Evolutionary conservation across 768 basidiomycete genomes (phyloP).

Genomic region (Leccinum disarticulatum): DNA sequence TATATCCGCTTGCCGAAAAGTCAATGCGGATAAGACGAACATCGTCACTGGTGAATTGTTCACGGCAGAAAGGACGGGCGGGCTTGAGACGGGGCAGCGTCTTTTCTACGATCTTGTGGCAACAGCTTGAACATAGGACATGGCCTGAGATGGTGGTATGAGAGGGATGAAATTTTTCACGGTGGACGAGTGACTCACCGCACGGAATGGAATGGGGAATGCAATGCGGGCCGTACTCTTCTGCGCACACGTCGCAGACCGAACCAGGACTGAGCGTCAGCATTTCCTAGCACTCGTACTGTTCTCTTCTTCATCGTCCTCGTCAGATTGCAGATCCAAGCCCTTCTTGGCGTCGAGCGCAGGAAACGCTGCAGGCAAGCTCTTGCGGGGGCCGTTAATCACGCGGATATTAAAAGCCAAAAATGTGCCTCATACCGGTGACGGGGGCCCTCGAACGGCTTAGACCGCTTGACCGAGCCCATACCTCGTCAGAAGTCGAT

Average conservation of each 20-base stretch:
- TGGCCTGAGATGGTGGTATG: conserved; percentile 52
- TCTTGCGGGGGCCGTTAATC: background rate
- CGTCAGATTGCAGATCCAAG: too few species aligned
- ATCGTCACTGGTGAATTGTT: conserved; percentile 62
- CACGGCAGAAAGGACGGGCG: conserved; percentile 83
- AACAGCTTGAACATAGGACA: conserved; percentile 75
- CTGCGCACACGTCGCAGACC: conserved; percentile 87
- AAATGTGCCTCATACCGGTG: conserved; percentile 65
- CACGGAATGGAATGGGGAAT: conserved; percentile 81
- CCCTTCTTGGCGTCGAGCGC: too few species aligned
- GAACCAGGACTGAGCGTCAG: conserved; percentile 81
- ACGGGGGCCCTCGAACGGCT: conserved; percentile 85
- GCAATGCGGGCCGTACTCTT: conserved; percentile 75
- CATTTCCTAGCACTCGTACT: conserved; percentile 39
- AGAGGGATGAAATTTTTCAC: conserved; percentile 24
- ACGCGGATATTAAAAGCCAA: conserved; percentile 12
- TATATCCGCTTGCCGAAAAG: conserved; percentile 66
- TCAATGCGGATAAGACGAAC: conserved; percentile 81
- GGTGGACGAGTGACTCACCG: conserved; percentile 43
- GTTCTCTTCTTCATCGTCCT: too few species aligned
- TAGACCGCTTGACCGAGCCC: conserved; percentile 89
- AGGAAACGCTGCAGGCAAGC: too few species aligned
- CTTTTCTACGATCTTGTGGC: conserved; percentile 81
- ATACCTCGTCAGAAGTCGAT: conserved; percentile 49
- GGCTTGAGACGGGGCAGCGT: conserved; percentile 67